Percentiles rank a stretch among this genome's conserved stretches.
Evolutionary conservation across 441 rosid species (phyloP).

Genomic region (Biscutella laevigata): DNA sequence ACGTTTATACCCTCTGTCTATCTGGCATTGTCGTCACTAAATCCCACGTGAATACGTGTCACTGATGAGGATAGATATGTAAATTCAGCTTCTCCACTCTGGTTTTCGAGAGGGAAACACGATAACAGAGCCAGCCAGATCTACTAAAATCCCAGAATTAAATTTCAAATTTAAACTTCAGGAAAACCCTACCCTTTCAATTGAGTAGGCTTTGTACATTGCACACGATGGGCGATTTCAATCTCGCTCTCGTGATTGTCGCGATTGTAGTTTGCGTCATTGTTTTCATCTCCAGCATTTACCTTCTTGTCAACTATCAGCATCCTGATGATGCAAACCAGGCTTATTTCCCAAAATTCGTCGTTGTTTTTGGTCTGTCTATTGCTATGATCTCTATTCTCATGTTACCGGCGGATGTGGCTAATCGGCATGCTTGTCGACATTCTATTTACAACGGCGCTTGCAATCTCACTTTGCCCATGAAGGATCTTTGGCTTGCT

Average conservation of each 20-base stretch:
- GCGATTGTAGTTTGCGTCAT: slow-evolving; percentile 81
- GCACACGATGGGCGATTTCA: slow-evolving; percentile 82
- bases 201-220: slow-evolving; percentile 22
- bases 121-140: slow-evolving; percentile 29
- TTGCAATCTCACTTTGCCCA: slow-evolving; percentile 88
- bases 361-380: slow-evolving; percentile 85
- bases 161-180: background rate
- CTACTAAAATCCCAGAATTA: slow-evolving; percentile 24
- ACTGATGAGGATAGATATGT: background rate
- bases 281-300: slow-evolving; percentile 78
- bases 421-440: slow-evolving; percentile 93
- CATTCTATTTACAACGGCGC: slow-evolving; percentile 88
- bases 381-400: slow-evolving; percentile 80
- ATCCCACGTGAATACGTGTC: background rate
- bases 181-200: slow-evolving; percentile 21
- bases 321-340: slow-evolving; percentile 98
- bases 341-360: slow-evolving; percentile 93
- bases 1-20: slow-evolving; percentile 21
- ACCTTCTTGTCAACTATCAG: slow-evolving; percentile 95
- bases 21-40: background rate
- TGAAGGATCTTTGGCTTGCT: slow-evolving; percentile 96
- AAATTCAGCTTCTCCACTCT: too few species aligned
- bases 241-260: slow-evolving; percentile 94
- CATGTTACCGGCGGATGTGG: slow-evolving; percentile 98
- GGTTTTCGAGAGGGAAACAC: slow-evolving; percentile 16